Conservation (phyloP, 768 basidiomycete species). For the Royoungia palumana region DNA sequence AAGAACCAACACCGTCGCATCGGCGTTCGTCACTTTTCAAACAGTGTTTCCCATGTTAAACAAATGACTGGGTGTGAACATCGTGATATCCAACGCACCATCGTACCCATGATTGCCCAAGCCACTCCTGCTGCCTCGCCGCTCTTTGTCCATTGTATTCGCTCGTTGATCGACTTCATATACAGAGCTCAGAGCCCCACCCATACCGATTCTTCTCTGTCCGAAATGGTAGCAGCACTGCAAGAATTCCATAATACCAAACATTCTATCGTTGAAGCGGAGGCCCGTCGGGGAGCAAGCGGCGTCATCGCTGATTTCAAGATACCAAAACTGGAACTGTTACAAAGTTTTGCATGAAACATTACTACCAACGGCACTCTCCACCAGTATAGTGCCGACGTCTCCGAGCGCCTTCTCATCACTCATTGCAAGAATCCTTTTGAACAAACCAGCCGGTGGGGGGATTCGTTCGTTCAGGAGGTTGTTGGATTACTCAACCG, state of each 20-base stretch:
- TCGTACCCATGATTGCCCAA: too few relatives aligned
- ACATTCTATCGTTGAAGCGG: slow-evolving; percentile 8
- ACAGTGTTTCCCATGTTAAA: slow-evolving; percentile 29
- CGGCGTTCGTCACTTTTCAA: slow-evolving; percentile 34
- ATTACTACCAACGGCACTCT: slow-evolving; percentile 28
- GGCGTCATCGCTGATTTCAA: slow-evolving; percentile 18
- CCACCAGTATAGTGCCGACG: slow-evolving; percentile 36
- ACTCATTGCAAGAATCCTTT: slow-evolving; percentile 29
- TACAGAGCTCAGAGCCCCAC: slow-evolving; percentile 13
- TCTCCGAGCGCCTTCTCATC: slow-evolving; percentile 34
- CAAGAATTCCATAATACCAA: slow-evolving; percentile 16
- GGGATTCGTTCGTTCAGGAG: slow-evolving; percentile 14
- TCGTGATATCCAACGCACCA: too few relatives aligned
- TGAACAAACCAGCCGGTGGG: slow-evolving; percentile 13
- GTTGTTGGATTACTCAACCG: slow-evolving; percentile 11
- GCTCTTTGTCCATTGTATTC: background rate
- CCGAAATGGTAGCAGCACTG: slow-evolving; percentile 1
- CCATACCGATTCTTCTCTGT: slow-evolving; percentile 13
- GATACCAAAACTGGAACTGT: slow-evolving; percentile 19
- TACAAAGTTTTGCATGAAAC: slow-evolving; percentile 6
- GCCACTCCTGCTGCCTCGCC: too few relatives aligned
- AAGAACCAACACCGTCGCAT: background rate
- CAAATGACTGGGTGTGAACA: too few relatives aligned
- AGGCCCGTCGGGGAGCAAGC: background rate
- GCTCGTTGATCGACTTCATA: slow-evolving; percentile 23